Conservation (phyloP, 257 asterid species). For the Scutellaria galericulata region DNA sequence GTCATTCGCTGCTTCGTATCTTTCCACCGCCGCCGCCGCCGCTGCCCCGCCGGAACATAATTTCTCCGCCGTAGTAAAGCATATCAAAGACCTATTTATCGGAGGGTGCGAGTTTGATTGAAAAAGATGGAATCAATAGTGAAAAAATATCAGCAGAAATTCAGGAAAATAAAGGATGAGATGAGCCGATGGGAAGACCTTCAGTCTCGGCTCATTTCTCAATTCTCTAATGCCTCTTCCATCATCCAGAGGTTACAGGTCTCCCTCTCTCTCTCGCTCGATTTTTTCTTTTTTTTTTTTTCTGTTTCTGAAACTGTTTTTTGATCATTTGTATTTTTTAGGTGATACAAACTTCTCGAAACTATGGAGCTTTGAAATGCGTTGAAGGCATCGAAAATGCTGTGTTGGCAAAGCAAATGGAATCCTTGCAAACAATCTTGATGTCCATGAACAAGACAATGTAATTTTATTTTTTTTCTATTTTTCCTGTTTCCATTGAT, state of each 20-base stretch:
- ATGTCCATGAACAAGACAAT: slow-evolving; percentile 61
- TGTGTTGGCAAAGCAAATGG: slow-evolving; percentile 70
- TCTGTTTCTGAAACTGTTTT: not conserved
- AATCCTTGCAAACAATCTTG: slow-evolving; percentile 59
- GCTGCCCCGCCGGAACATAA: not conserved
- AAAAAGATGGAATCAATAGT: slow-evolving; percentile 58
- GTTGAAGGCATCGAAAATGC: slow-evolving; percentile 62
- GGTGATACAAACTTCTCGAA: slow-evolving; percentile 56
- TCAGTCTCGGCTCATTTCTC: slow-evolving; percentile 64
- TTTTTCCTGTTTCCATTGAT: not conserved
- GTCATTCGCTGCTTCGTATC: not conserved
- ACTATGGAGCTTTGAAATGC: slow-evolving; percentile 62
- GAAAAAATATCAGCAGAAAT: slow-evolving; percentile 72
- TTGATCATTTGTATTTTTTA: slow-evolving; percentile 33
- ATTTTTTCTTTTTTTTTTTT: not conserved
- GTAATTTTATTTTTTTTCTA: slow-evolving; percentile 27
- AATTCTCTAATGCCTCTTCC: slow-evolving; percentile 65
- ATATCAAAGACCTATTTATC: not conserved
- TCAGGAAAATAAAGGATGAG: slow-evolving; percentile 65
- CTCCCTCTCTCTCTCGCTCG: slow-evolving; percentile 8
- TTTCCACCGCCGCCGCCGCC: slow-evolving; percentile 15
- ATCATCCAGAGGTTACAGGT: slow-evolving; percentile 84
- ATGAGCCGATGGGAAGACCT: slow-evolving; percentile 72
- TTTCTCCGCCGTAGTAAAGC: not conserved
- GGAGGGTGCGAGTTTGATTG: not conserved